Conservation (phyloP, 192 early-diverging fungal species). For the Coemansia asiatica region DNA sequence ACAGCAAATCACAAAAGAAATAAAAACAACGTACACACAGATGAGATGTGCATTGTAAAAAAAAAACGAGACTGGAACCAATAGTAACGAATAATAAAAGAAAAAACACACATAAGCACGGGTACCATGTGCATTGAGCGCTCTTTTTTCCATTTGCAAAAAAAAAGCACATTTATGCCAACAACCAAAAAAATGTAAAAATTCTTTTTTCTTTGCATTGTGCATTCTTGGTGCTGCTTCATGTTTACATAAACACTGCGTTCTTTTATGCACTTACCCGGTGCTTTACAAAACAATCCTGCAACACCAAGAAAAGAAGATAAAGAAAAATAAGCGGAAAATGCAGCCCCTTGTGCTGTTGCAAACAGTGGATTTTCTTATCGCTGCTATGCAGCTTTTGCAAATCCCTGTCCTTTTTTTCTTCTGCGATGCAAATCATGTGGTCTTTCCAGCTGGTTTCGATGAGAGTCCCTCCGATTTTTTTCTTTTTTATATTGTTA, state of each 20-base stretch:
- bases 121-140: background rate
- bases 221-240: background rate
- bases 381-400: background rate
- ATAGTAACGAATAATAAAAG: background rate
- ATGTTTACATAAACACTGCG: background rate
- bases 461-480: background rate
- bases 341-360: background rate
- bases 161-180: slow-evolving; percentile 2
- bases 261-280: background rate
- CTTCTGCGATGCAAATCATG: background rate
- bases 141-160: background rate
- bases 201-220: background rate
- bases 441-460: background rate
- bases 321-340: background rate
- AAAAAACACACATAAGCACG: background rate
- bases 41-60: background rate
- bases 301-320: too few species aligned
- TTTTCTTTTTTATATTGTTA: background rate
- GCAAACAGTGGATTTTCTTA: too few species aligned
- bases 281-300: background rate
- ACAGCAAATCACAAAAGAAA: background rate
- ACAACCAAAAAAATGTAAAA: background rate
- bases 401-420: background rate
- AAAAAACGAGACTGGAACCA: background rate
- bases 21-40: background rate